Conservation (phyloP, 164 flowering plant genomes). For the Saururus chinensis region DNA sequence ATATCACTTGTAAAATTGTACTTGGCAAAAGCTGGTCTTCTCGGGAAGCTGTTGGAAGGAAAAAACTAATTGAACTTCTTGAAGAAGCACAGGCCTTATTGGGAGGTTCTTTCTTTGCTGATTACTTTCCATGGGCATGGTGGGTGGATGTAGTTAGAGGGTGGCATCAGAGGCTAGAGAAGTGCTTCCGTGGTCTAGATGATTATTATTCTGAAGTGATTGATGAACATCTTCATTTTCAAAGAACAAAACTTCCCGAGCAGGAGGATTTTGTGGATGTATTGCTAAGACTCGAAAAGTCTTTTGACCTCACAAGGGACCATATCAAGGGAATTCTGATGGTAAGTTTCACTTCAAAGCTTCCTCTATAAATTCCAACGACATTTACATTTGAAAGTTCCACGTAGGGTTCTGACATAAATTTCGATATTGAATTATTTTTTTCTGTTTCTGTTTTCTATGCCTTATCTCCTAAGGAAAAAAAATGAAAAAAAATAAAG, state of each 20-base stretch:
- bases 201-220: slow-evolving; percentile 19
- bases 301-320: slow-evolving; percentile 8
- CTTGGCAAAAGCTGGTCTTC: slow-evolving; percentile 20
- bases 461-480: too few species aligned
- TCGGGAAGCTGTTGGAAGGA: slow-evolving; percentile 2
- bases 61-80: slow-evolving; percentile 8
- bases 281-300: slow-evolving; percentile 19
- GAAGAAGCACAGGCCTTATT: slow-evolving; percentile 9
- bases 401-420: not conserved
- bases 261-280: slow-evolving; percentile 32
- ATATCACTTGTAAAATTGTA: slow-evolving; percentile 14
- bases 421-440: not conserved
- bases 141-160: slow-evolving; percentile 36
- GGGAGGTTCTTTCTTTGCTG: slow-evolving; percentile 21
- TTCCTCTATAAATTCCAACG: not conserved
- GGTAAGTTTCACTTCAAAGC: slow-evolving; percentile 6
- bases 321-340: slow-evolving; percentile 22
- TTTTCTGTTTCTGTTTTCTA: too few species aligned
- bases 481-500: too few species aligned
- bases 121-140: slow-evolving; percentile 22
- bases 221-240: slow-evolving; percentile 13
- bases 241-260: slow-evolving; percentile 3
- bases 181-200: slow-evolving; percentile 18
- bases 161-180: slow-evolving; percentile 9
- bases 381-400: not conserved